Conservation (phyloP, 768 basidiomycete species). For the Leucocoprinus birnbaumii region DNA sequence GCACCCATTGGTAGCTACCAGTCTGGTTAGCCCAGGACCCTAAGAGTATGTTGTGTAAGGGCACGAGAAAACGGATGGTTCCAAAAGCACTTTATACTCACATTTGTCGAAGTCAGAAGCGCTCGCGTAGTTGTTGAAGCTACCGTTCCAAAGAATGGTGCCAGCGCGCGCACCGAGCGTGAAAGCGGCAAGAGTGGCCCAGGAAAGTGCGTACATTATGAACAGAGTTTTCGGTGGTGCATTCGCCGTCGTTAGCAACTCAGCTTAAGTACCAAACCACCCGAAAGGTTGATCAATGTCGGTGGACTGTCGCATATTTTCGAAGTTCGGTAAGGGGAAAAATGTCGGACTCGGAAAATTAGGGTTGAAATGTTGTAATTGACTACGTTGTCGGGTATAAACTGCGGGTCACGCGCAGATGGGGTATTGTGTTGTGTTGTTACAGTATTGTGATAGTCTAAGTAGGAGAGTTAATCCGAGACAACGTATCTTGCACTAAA, state of each 20-base stretch:
- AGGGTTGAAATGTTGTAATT: conserved; percentile 12
- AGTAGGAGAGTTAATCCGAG: conserved; percentile 28
- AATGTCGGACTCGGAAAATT: conserved; percentile 35
- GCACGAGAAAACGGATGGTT: neutral
- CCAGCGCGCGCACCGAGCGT: conserved; percentile 39
- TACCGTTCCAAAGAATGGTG: conserved; percentile 52
- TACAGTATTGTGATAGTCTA: conserved; percentile 20
- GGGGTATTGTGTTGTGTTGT: conserved; percentile 1
- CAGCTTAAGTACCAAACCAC: conserved; percentile 15
- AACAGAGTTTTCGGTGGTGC: conserved; percentile 10
- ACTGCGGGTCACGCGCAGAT: conserved; percentile 11
- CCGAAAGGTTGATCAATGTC: conserved; percentile 25
- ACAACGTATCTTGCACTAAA: conserved; percentile 29
- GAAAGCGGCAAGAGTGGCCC: conserved; percentile 30
- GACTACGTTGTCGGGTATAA: conserved; percentile 4
- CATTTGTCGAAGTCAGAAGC: conserved; percentile 52
- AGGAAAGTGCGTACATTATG: conserved; percentile 26
- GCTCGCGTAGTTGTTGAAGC: conserved; percentile 45
- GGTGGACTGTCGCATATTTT: conserved; percentile 26
- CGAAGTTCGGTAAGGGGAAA: conserved; percentile 27
- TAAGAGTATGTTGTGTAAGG: conserved; percentile 15
- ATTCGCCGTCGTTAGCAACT: too few relatives aligned
- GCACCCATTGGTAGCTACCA: conserved; percentile 56
- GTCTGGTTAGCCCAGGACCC: conserved; percentile 58
- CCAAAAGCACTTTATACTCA: conserved; percentile 24